Base-by-base conservation (phyloP, 2,329 filamentous ascomycete species). In the Fusarium acutatum region DNA sequence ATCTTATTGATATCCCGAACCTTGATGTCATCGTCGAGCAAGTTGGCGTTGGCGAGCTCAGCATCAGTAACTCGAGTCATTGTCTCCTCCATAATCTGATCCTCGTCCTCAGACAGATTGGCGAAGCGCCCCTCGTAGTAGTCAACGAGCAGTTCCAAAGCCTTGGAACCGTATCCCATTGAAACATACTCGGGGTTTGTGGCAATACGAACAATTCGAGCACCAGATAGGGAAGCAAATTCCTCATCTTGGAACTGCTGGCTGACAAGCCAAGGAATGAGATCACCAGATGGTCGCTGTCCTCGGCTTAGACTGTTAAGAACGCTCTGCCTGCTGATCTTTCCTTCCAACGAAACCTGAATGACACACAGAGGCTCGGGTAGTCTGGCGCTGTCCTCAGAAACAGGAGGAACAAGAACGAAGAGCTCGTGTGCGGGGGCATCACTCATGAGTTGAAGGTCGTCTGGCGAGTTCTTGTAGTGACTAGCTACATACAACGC, bases 181-280 rank as follows among this genome's bases (percentile, higher is more conserved):
- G 88, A 90, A 59, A 93, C 87, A 77, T 97, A 98, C 75, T 98
- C 95, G 0, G 97, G 96, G 80, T 98, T 97, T 2, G 96, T 98
- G 26, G 97, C 96, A 78, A 99, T 98, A 54, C 96, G 91, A 22
- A 99, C 96, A 52, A 99, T 86, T 69, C 96, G 91, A 38, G 96
- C 96, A 63, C 96, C 97, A 20, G 96, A 98, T 2, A 99, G 88
- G 44, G 93, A 92, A 18, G 96, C 96, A 80, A 99, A 99, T 74
- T 98, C 95, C 74, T 97, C 94, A 78, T 99, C 96, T 80, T 98
- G 96, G 85, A 97, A 99, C 81, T 99, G 96, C 81, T 98, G 95
- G 81, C 94, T 97, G 71, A 99, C 94, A 37, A 98, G 89, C 96
- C 96, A 99, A 2, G 96, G 96, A 64, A 99, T 99, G 60, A 99